Evolutionary conservation across 495 filamentous ascomycete genomes (phyloP).

Genomic region (Aspergillus diversus): DNA sequence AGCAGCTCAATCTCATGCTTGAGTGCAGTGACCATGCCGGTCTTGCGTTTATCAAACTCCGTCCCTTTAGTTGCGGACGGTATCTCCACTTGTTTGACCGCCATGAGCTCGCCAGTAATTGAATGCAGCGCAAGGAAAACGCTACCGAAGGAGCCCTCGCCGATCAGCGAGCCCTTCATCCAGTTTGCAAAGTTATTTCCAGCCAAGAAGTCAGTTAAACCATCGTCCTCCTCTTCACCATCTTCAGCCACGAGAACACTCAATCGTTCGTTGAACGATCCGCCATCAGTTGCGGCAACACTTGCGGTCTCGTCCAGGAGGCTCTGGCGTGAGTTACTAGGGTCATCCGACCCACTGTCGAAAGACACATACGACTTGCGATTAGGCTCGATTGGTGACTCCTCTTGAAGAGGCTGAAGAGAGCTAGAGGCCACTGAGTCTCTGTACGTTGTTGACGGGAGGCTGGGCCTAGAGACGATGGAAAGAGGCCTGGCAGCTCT

Average conservation of each 20-base stretch:
- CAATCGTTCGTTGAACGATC: slow-evolving; percentile 70
- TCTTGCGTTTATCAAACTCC: slow-evolving; percentile 85
- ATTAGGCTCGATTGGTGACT: slow-evolving; percentile 85
- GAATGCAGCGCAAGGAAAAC: slow-evolving; percentile 97
- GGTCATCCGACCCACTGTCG: slow-evolving; percentile 83
- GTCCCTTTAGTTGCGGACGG: slow-evolving; percentile 78
- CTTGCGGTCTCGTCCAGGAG: slow-evolving; percentile 85
- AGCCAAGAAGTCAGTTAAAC: slow-evolving; percentile 79
- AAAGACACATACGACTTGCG: slow-evolving; percentile 97
- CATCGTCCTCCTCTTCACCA: slow-evolving; percentile 83
- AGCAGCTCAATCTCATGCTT: slow-evolving; percentile 96
- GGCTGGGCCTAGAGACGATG: slow-evolving; percentile 57
- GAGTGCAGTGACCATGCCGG: slow-evolving; percentile 94
- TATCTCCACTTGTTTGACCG: slow-evolving; percentile 97
- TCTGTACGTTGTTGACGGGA: slow-evolving; percentile 66
- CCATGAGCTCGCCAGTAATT: slow-evolving; percentile 95
- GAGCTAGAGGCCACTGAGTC: slow-evolving; percentile 87
- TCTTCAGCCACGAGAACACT: slow-evolving; percentile 69
- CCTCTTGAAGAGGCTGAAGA: slow-evolving; percentile 88
- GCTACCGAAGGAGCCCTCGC: slow-evolving; percentile 94
- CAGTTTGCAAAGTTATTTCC: slow-evolving; percentile 96
- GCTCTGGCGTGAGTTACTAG: slow-evolving; percentile 65
- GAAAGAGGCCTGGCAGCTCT: slow-evolving; percentile 63
- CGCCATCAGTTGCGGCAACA: slow-evolving; percentile 63
- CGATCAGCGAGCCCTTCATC: slow-evolving; percentile 98